phyloP scores from a whole-genome alignment of 2,329 filamentous ascomycete species.

The Colletotrichum sojae region DNA sequence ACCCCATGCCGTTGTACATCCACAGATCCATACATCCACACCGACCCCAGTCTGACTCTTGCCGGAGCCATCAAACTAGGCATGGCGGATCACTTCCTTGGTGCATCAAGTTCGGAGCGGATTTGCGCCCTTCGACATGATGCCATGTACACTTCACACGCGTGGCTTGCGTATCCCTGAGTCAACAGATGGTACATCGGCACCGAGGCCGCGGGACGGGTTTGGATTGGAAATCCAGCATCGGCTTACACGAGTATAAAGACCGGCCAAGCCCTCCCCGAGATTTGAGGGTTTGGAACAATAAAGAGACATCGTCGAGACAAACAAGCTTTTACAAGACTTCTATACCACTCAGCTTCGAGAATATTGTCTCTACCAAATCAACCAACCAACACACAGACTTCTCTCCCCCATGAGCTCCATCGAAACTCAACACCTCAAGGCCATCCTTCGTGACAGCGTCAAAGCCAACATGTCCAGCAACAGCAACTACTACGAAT shows the following conservation, averaged over 20 bases:
- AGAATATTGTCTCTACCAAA: not conserved
- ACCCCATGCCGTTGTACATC: not conserved
- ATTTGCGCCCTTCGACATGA: conserved; percentile 36
- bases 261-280: conserved; percentile 8
- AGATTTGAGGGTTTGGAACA: not conserved
- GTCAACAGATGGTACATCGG: not conserved
- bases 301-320: not conserved
- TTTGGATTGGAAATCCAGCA: conserved; percentile 2
- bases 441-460: conserved; percentile 31
- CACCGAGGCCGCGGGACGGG: conserved; percentile 13
- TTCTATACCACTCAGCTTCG: not conserved
- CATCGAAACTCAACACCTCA: conserved; percentile 34
- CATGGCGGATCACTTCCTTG: conserved; percentile 10
- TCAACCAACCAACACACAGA: not conserved
- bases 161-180: conserved; percentile 14
- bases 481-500: conserved; percentile 35
- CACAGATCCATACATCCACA: conserved; percentile 11
- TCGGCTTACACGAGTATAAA: conserved; percentile 18
- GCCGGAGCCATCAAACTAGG: conserved; percentile 10
- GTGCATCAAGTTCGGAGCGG: too few relatives aligned
- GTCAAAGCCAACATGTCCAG: conserved; percentile 22
- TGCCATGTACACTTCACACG: conserved; percentile 21
- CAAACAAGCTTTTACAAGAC: conserved; percentile 6
- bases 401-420: conserved; percentile 24
- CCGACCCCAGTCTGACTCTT: conserved; percentile 25